Evolutionary conservation across 371 early-diverging fungal genomes (phyloP).

Genomic region (Apophysomyces variabilis): DNA sequence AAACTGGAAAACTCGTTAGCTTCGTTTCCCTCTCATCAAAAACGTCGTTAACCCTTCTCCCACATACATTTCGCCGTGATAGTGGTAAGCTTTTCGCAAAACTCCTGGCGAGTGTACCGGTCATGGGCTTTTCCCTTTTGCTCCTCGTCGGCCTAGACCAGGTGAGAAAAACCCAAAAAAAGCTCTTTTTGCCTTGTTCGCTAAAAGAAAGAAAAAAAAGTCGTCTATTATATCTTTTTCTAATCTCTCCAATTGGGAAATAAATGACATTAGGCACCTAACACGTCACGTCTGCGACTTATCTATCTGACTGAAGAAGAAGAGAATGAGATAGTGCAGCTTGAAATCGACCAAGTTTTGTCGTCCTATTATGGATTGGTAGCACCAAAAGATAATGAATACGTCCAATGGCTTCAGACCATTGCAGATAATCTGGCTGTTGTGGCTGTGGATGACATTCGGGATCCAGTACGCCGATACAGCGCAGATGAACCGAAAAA

Average conservation of each 20-base stretch:
- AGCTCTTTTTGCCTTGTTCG: too few species aligned
- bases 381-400: slow-evolving; percentile 37
- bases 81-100: slow-evolving; percentile 31
- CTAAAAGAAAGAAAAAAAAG: too few species aligned
- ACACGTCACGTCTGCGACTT: slow-evolving; percentile 60
- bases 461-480: slow-evolving; percentile 44
- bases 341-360: slow-evolving; percentile 36
- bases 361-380: slow-evolving; percentile 34
- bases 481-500: slow-evolving; percentile 15
- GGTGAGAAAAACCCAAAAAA: slow-evolving; percentile 19
- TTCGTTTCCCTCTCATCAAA: slow-evolving; percentile 52
- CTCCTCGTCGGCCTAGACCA: slow-evolving; percentile 48
- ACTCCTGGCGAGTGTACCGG: slow-evolving; percentile 44
- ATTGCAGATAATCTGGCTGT: slow-evolving; percentile 44
- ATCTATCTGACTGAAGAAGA: slow-evolving; percentile 61
- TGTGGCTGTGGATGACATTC: slow-evolving; percentile 48
- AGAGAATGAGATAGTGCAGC: slow-evolving; percentile 44
- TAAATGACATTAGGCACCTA: slow-evolving; percentile 47
- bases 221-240: too few species aligned
- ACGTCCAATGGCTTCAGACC: slow-evolving; percentile 43
- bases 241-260: too few species aligned
- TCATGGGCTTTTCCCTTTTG: slow-evolving; percentile 43
- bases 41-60: slow-evolving; percentile 52
- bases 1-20: slow-evolving; percentile 51
- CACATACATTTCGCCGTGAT: slow-evolving; percentile 46